phyloP scores from a whole-genome alignment of 306 rosid species.

The Prunus dulcis region DNA sequence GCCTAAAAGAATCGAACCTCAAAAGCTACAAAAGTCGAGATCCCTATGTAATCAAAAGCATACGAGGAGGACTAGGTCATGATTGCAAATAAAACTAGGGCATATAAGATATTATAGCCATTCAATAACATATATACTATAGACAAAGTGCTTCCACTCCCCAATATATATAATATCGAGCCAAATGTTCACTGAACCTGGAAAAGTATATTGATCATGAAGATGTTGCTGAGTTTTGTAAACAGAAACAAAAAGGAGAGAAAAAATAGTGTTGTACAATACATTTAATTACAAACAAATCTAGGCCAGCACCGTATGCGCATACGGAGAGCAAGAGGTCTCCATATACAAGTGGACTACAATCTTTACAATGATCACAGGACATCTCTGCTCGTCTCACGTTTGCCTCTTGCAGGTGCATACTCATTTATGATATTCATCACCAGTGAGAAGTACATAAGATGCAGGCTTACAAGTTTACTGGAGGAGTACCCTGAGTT shows the following conservation, averaged over 20 bases:
- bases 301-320: constrained; percentile 28
- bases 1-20: neutral
- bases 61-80: neutral
- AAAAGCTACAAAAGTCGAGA: neutral
- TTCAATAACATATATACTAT: neutral
- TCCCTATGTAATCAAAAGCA: neutral
- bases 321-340: constrained; percentile 19
- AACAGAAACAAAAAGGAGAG: neutral
- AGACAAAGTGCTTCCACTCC: constrained; percentile 1
- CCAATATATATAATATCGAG: constrained; percentile 1
- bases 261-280: neutral
- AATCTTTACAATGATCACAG: neutral
- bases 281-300: neutral
- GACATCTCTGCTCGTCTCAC: neutral
- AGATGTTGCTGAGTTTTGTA: neutral
- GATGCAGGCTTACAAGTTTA: constrained; percentile 57
- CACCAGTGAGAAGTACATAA: neutral
- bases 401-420: constrained; percentile 13
- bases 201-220: neutral
- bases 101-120: neutral
- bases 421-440: neutral
- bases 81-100: neutral
- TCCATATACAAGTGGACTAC: constrained; percentile 16
- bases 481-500: constrained; percentile 82
- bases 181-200: constrained; percentile 1